phyloP scores from a whole-genome alignment of 1,284 basidiomycete genomes.

The Clitocybe nebularis region DNA sequence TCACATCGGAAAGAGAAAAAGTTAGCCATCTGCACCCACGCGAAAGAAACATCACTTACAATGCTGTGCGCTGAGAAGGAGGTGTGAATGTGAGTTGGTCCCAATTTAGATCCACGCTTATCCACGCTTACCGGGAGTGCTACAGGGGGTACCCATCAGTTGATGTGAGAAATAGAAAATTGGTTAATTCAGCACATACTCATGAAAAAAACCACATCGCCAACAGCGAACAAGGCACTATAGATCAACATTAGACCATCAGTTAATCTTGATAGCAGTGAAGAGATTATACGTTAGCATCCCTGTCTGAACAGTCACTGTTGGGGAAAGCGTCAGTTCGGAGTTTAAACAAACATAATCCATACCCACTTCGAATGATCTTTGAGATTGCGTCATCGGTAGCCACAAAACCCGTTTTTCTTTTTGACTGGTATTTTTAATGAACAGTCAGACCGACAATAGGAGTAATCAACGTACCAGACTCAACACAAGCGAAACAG shows the following conservation, averaged over 20 bases:
- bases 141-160: conserved; percentile 11
- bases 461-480: conserved; percentile 29
- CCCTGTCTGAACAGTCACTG: conserved; percentile 47
- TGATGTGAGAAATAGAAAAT: neutral
- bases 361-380: conserved; percentile 38
- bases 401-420: conserved; percentile 39
- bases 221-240: conserved; percentile 9
- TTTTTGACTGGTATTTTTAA: conserved; percentile 32
- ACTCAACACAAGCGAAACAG: conserved; percentile 37
- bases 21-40: neutral
- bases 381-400: conserved; percentile 43
- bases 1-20: neutral
- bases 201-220: conserved; percentile 45
- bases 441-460: too few relatives aligned
- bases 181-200: conserved; percentile 21
- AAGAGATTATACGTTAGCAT: conserved; percentile 34
- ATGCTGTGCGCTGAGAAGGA: conserved; percentile 30
- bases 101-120: too few relatives aligned
- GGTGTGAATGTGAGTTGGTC: neutral
- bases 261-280: neutral
- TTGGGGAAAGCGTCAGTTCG: neutral
- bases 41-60: conserved; percentile 25
- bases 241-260: neutral
- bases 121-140: conserved; percentile 34
- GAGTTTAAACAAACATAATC: neutral